Conservation (phyloP, 306 rosid species). For the Heteromeles arbutifolia region DNA sequence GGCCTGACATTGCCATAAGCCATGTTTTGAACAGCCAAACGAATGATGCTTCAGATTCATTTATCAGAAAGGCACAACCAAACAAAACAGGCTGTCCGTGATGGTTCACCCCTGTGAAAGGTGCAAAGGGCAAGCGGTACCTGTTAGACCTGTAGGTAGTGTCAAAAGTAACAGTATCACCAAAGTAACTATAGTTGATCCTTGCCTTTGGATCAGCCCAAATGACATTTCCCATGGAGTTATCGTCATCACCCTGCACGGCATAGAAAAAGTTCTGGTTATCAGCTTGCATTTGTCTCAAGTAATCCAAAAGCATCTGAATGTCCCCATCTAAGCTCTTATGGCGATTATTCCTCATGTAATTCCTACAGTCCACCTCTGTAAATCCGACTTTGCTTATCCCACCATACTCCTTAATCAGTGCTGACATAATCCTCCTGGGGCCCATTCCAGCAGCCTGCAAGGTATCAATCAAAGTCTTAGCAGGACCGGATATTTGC, state of each 20-base stretch:
- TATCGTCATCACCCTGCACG: constrained; percentile 82
- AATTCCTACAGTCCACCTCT: constrained; percentile 96
- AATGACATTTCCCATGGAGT: constrained; percentile 60
- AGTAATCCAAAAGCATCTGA: constrained; percentile 78
- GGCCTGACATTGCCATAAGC: constrained; percentile 91
- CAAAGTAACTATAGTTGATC: constrained; percentile 75
- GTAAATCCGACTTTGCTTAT: constrained; percentile 96
- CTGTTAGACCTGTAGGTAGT: constrained; percentile 96
- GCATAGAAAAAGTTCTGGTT: constrained; percentile 82
- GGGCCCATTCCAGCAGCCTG: constrained; percentile 99
- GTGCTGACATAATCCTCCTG: constrained; percentile 92
- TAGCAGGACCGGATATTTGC: constrained; percentile 95
- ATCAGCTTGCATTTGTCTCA: constrained; percentile 80
- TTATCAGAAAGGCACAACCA: constrained; percentile 90
- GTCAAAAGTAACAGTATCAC: constrained; percentile 95
- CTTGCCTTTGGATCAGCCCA: constrained; percentile 96
- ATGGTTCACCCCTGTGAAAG: constrained; percentile 92
- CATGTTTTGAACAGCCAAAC: constrained; percentile 90
- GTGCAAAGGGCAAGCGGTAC: constrained; percentile 94
- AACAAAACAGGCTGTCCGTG: constrained; percentile 96
- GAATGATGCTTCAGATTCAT: constrained; percentile 88
- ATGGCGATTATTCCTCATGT: constrained; percentile 96
- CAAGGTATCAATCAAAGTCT: constrained; percentile 88
- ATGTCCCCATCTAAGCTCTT: constrained; percentile 85
- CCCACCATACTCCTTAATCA: constrained; percentile 94